Base-by-base conservation (phyloP, 2,329 filamentous ascomycete genomes). In the Colletotrichum melonis region DNA sequence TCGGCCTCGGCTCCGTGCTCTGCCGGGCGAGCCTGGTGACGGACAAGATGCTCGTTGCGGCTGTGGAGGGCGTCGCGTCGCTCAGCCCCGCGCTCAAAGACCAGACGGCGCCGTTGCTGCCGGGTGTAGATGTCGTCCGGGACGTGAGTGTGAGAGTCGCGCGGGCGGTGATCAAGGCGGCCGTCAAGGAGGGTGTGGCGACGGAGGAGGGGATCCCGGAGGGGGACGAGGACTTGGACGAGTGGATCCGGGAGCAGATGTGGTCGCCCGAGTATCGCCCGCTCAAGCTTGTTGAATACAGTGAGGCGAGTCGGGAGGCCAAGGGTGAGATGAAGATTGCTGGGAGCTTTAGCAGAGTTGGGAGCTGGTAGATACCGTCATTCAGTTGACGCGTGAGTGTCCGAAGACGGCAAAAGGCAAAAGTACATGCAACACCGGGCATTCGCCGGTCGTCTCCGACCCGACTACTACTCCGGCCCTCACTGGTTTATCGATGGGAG, bases 21-120 rank as follows among this genome's bases (percentile, higher is more conserved):
- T 92, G 88, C 30, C 91, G 94, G 16, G 87, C 92, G 3, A 87
- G 85, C 14, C 86, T 91, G 0, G 83, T 97, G 32, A 93, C 92
- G 0, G 92, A 95, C 74, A 89, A 90, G 75, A 95, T 97, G 91
- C 90, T 97, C 14, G 93, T 97, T 0, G 93, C 93, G 0, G 95
- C 95, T 0, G 91, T 94, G 3, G 89, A 92, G 78, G 93, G 91
- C 3, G 88, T 97, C 0, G 92, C 94, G 0, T 88, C 88, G 4
- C 86, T 93, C 70, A 92, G 92, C 0, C 95, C 95, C 0, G 93
- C 93, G 0, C 84, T 95, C 0, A 73, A 81, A 28, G 90, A 94
- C 76, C 83, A 88, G 0, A 88, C 87, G 11, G 90, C 89, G 19
- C 93, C 92, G 0, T 84, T 97, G 5, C 82, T 97, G 1, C 95